Percentiles rank a stretch among this genome's conserved stretches.
These are phyloP conservation scores for Botryotinia globosa DNA, from an alignment of 2,329 filamentous ascomycete genomes.

Conservation along the genomic window DNA sequence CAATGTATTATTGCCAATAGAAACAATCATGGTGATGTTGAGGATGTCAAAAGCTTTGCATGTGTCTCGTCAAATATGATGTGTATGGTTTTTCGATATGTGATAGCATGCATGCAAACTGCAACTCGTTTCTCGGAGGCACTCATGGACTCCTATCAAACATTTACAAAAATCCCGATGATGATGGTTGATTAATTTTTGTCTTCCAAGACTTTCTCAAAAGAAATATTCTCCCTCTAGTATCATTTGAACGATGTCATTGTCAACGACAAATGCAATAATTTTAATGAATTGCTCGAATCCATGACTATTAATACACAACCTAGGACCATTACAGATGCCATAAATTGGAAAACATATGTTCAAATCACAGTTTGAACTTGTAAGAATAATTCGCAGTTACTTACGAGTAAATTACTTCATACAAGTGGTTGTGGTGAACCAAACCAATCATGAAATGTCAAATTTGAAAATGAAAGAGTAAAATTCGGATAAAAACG, in stretches of 20 bases:
- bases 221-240: not conserved
- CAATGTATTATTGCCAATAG: not conserved
- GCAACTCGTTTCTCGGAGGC: not conserved
- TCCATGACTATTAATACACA: not conserved
- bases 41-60: not conserved
- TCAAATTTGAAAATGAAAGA: not conserved
- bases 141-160: not conserved
- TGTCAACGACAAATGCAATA: not conserved
- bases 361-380: not conserved
- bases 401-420: no score
- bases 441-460: no score
- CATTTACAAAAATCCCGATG: not conserved
- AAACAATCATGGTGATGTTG: not conserved
- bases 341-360: no score
- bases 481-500: not conserved
- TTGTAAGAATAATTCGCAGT: not conserved
- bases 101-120: not conserved
- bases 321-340: no score
- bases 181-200: not conserved
- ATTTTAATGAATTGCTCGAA: not conserved
- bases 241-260: not conserved
- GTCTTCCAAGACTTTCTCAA: not conserved
- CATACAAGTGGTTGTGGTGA: no score
- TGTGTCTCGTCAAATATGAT: not conserved
- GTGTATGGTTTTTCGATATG: not conserved